phyloP scores from a whole-genome alignment of 176 grass and related monocot genomes.

The Dactylis glomerata region DNA sequence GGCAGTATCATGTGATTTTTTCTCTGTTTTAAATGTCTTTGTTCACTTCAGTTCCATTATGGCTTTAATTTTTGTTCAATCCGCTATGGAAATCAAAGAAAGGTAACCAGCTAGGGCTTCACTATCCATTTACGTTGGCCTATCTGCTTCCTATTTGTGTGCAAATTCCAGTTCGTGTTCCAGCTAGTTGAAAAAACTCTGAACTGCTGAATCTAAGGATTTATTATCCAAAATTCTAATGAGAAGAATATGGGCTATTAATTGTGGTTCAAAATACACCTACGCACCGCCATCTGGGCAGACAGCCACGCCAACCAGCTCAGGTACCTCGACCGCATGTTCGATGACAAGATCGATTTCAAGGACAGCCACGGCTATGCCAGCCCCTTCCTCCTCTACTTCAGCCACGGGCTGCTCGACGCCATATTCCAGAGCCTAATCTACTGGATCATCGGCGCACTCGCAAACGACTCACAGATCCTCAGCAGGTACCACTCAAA shows the following conservation, averaged over 20 bases:
- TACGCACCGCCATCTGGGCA: constrained; percentile 87
- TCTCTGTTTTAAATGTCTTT: not conserved
- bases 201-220: no score
- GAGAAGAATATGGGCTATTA: no score
- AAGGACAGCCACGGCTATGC: constrained; percentile 40
- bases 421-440: constrained; percentile 96
- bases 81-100: not conserved
- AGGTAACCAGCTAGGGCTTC: not conserved
- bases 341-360: constrained; percentile 54
- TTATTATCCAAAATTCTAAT: no score
- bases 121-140: no score
- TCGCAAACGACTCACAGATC: no score
- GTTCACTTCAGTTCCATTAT: no score
- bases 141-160: no score
- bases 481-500: no score
- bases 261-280: no score
- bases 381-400: constrained; percentile 76
- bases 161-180: no score
- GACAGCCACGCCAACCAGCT: constrained; percentile 72
- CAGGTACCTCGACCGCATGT: constrained; percentile 2
- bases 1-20: not conserved
- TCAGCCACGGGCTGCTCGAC: constrained; percentile 82
- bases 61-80: not conserved
- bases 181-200: no score
- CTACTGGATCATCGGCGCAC: constrained; percentile 86